Evolutionary conservation across 2,329 filamentous ascomycete species (phyloP), one percentile per base, ranked within the genome.

Genomic region (Colletotrichum paranaense): DNA sequence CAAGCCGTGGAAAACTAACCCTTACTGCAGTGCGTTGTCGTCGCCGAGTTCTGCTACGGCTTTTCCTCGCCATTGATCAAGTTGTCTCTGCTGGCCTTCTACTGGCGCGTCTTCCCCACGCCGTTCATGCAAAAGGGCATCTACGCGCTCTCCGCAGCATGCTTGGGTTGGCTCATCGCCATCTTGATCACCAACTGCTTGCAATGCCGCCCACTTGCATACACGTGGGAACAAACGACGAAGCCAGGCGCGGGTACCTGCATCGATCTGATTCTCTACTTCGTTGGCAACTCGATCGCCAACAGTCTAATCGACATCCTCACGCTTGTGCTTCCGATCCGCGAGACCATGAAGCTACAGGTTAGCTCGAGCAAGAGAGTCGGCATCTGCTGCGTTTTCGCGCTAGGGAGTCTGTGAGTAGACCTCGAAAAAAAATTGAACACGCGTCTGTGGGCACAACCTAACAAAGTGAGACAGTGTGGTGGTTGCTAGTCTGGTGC

Each of bases 1-100:
- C 38, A 53, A 30, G 53, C 12, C 12, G 35, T 16, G 12, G 5
- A 46, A 16, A 55, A 30, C 56, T 67, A 16, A 67, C n/a, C 0
- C 16, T 35, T 35, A 4, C 12, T 4, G 1, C 11, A 68, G 66
- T 68, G 55, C 58, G 42, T 58, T 16, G 62, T 66, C n/a, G 55
- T 52, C 14, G 68, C 70, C 62, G 68, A 74, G 63, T 74, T 70
- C 55, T 75, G 62, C 58, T 73, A 68, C 35, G 70, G 60, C 26
- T 60, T 59, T 26, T 59, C 53, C 8, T 63, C 66, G 5, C 66
- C 58, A 6, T 35, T 68, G 49, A 57, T 63, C 22, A 68, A 68
- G 26, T 49, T 68, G 3, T 68, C 66, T n/a, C 30, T 68, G n/a
- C 5, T 63, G 49, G 66, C 58, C 11, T 63, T 68, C 42, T 68